Evolutionary conservation across 306 rosid genomes (phyloP).

Genomic region (Rosa persica): DNA sequence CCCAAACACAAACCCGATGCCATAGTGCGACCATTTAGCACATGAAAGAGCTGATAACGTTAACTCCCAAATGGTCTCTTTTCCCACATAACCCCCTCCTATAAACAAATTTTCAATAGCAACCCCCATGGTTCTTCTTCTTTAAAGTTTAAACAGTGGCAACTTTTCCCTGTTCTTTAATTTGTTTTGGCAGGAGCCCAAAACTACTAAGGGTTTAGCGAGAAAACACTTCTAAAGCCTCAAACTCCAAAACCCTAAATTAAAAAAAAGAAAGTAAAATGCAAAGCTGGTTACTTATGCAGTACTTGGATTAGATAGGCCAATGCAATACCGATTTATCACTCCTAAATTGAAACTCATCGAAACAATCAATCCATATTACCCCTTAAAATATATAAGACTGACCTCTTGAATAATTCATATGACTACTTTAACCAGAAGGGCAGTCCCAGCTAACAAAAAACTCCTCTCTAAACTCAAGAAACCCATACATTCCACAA

Average conservation of each 20-base stretch:
- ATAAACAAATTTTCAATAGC: background rate
- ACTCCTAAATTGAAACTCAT: background rate
- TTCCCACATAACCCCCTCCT: background rate
- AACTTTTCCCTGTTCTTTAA: background rate
- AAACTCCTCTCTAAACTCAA: conserved; percentile 38
- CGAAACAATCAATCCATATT: background rate
- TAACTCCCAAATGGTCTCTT: background rate
- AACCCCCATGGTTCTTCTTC: background rate
- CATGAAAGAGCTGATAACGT: background rate
- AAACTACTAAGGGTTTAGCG: background rate
- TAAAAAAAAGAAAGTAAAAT: conserved; percentile 1
- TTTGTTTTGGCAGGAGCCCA: background rate
- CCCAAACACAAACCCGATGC: background rate
- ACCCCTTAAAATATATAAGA: background rate
- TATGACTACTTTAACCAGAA: conserved; percentile 25
- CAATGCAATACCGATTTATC: background rate
- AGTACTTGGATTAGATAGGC: background rate
- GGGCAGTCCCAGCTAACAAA: conserved; percentile 44
- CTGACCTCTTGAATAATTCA: conserved; percentile 35
- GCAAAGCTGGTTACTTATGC: background rate
- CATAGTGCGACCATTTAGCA: background rate
- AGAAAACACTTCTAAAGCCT: conserved; percentile 2
- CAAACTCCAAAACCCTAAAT: conserved; percentile 12
- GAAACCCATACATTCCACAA: conserved; percentile 44
- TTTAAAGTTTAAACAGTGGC: background rate